Conservation (phyloP, 2,329 filamentous ascomycete genomes). For the Beauveria medogensis region DNA sequence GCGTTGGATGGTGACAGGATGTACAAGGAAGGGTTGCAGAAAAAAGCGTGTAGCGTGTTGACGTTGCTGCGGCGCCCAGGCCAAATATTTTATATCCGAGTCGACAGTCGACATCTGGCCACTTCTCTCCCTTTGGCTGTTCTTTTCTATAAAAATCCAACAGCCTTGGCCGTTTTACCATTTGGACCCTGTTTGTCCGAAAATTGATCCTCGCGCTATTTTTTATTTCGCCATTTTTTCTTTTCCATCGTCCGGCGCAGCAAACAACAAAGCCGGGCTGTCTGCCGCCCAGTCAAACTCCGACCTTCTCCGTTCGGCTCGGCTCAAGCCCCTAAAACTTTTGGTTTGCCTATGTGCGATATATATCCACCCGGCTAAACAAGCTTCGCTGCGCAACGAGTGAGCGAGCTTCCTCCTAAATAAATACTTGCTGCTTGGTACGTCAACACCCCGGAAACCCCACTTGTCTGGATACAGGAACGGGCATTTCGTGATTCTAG, state of each 20-base stretch:
- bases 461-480: not conserved
- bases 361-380: not conserved
- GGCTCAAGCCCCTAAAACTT: not conserved
- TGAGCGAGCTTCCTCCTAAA: not conserved
- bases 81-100: not conserved
- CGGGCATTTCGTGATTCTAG: not conserved
- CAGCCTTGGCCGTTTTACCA: no score
- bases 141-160: not conserved
- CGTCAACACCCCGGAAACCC: not conserved
- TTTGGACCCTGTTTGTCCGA: not conserved
- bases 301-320: constrained; percentile 12
- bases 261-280: not conserved
- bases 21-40: not conserved
- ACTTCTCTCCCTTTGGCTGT: not conserved
- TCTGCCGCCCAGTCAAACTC: constrained; percentile 2
- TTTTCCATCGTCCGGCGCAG: not conserved
- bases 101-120: not conserved
- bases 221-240: not conserved
- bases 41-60: not conserved
- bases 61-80: not conserved
- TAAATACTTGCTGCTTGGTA: not conserved
- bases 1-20: not conserved
- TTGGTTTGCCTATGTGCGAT: not conserved
- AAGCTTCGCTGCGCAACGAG: not conserved
- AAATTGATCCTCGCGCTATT: not conserved